A percentile compares a stretch with the other conserved stretches of the same genome.
phyloP scores from a whole-genome alignment of 352 stramenopile genomes.

The Pythium plurisporium region DNA sequence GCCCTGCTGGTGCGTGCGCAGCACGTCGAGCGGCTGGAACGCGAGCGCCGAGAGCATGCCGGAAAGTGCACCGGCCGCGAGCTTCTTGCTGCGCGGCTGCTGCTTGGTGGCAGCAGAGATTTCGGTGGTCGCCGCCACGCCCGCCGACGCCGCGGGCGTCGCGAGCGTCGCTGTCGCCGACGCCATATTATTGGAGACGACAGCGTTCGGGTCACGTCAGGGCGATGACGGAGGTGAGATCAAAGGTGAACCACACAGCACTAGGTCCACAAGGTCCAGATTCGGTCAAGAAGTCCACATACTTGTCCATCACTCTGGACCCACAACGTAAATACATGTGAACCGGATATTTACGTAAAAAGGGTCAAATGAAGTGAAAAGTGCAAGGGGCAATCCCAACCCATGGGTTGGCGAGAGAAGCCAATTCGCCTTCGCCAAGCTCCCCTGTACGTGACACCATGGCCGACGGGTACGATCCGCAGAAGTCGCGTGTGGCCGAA shows the following conservation, averaged over 20 bases:
- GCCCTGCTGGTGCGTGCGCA: constrained; percentile 82
- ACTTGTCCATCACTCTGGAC: neutral
- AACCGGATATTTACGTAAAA: neutral
- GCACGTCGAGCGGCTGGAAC: constrained; percentile 83
- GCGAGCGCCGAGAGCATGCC: constrained; percentile 77
- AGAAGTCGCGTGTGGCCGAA: constrained; percentile 89
- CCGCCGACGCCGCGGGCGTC: constrained; percentile 18
- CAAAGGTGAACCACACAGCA: constrained; percentile 7
- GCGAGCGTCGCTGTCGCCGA: constrained; percentile 10
- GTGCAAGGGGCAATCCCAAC: no score
- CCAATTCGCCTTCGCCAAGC: neutral
- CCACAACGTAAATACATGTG: constrained; percentile 2
- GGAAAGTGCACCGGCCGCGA: constrained; percentile 60
- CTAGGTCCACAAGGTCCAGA: neutral
- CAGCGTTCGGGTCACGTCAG: neutral
- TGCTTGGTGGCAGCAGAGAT: neutral
- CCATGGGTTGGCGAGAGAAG: neutral
- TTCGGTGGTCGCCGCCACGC: neutral
- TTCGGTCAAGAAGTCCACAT: neutral
- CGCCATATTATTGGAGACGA: no score
- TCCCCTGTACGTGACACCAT: constrained; percentile 26
- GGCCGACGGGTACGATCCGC: constrained; percentile 87
- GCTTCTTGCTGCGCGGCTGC: constrained; percentile 62
- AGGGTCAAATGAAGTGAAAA: no score
- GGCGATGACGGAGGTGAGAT: neutral